A percentile compares a stretch with the other conserved stretches of the same genome.
phyloP scores from a whole-genome alignment of 352 stramenopile species.

The Plasmopara viticola region DNA sequence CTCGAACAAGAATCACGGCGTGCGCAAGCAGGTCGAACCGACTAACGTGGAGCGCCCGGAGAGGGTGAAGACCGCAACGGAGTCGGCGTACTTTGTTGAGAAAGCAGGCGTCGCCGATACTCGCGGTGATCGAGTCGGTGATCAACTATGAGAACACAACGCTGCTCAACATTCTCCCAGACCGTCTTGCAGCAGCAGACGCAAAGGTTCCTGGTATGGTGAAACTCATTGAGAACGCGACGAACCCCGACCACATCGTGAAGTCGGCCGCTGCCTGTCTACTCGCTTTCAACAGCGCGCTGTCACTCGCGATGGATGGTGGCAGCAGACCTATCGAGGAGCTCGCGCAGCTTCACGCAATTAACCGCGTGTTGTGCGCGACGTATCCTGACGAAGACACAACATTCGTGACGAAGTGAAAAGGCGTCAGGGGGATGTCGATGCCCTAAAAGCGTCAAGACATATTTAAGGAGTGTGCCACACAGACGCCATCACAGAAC shows the following conservation, averaged over 20 bases:
- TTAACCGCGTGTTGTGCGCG: background rate
- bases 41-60: background rate
- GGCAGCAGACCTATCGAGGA: background rate
- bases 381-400: background rate
- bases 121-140: background rate
- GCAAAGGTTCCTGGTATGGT: background rate
- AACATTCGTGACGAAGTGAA: background rate
- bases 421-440: background rate
- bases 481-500: too few relatives aligned
- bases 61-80: background rate
- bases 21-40: background rate
- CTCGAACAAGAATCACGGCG: background rate
- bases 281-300: background rate
- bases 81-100: background rate
- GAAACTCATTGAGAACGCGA: background rate
- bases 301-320: background rate
- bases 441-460: background rate
- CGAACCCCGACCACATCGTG: too few relatives aligned
- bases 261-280: too few relatives aligned
- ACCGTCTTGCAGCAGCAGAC: background rate
- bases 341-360: background rate
- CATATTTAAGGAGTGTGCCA: background rate
- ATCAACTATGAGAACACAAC: background rate
- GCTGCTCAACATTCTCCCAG: background rate
- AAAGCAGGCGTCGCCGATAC: background rate